Evolutionary conservation across 495 filamentous ascomycete genomes (phyloP).

Genomic region (Aspergillus carlsbadensis): DNA sequence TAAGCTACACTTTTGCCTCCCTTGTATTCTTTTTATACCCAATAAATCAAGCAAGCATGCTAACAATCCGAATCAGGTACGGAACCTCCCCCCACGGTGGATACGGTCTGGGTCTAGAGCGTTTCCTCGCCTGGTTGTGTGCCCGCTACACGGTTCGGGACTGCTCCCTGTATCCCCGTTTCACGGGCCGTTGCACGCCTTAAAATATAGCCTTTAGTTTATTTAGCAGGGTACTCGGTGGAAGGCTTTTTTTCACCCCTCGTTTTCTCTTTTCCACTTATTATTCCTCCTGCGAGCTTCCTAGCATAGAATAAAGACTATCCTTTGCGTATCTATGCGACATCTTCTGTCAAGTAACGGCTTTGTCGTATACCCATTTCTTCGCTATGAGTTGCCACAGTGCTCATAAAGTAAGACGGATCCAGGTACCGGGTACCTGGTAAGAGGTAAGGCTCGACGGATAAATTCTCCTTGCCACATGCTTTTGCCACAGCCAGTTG

Average conservation of each 20-base stretch:
- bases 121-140: constrained; percentile 96
- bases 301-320: neutral
- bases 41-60: too few species aligned
- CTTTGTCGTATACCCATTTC: neutral
- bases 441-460: too few species aligned
- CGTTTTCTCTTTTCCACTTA: neutral
- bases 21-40: too few species aligned
- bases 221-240: neutral
- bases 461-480: too few species aligned
- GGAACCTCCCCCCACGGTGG: constrained; percentile 92
- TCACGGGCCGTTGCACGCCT: constrained; percentile 90
- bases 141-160: constrained; percentile 89
- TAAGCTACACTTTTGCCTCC: constrained; percentile 48
- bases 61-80: constrained; percentile 57
- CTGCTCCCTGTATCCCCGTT: constrained; percentile 87
- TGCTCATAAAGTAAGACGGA: too few species aligned
- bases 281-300: neutral
- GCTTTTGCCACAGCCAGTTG: too few species aligned
- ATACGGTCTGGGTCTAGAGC: constrained; percentile 92
- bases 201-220: constrained; percentile 35
- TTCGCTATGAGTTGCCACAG: too few species aligned
- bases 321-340: neutral
- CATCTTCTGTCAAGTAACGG: neutral
- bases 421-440: too few species aligned
- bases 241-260: neutral